Evolutionary conservation across 2,329 filamentous ascomycete genomes (phyloP), one percentile per base, ranked within the genome.

Genomic region (Chaetomiaceae sp.): DNA sequence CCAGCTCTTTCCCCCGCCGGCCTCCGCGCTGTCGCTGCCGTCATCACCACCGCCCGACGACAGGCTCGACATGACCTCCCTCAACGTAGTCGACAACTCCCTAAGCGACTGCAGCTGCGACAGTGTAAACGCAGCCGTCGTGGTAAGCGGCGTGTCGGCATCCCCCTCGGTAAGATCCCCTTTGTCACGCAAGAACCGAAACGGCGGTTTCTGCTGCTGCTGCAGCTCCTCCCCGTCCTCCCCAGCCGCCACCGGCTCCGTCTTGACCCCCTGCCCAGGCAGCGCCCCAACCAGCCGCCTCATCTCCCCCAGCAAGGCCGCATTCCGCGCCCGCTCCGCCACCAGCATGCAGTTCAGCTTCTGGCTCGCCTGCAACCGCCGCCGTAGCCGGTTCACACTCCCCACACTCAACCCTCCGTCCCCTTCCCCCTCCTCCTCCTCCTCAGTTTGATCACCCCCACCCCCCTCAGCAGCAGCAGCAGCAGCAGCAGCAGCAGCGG

Each of bases 41-140:
- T 58, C 56, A 38, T 48, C 25, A 47, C 9, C 38, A 4, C 40
- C 13, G 4, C 27, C 5, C 30, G 6, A 42, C 5, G 48, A 68
- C 25, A 95, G 71, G 54, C 85, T 82, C 0, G 87, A 83, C 56
- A 84, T 75, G 32, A 96, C 73, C 11, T 80, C 77, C 9, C 81
- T 75, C 44, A 96, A 74, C 7, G 74, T 74, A 4, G 69, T 67
- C 2, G 78, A 81, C 20, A 95, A 75, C 7, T 82, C 74, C 54
- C 88, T 84, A 41, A 99, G 75, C 0, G 89, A 83, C 25, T 90
- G 89, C 18, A 96, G 75, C 66, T 97, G 92, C 2, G 86, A 87
- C 18, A 95, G 77, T 0, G 89, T 84, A 67, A 96, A 96, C 14
- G 82, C 79, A 0, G 87, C 81, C 16, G 87, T 89, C 4, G 87